Evolutionary conservation across 2,329 filamentous ascomycete genomes (phyloP), one percentile per base, ranked within the genome.

Genomic region (Talaromyces marneffei): DNA sequence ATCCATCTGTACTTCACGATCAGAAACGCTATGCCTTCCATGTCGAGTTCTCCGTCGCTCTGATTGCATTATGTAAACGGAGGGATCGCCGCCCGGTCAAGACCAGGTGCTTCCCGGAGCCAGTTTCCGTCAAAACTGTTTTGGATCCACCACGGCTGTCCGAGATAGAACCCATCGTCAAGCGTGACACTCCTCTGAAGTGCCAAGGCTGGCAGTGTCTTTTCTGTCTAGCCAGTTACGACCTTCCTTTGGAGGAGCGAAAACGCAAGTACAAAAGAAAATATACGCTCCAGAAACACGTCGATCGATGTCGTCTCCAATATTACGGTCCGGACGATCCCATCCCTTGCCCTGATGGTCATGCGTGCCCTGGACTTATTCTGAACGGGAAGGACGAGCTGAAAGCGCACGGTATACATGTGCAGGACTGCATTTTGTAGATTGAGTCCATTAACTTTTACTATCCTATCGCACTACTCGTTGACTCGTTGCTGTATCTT

Each of bases 211-310:
- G 44, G 44, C 31, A 61, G n/a, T 61, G 20, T 25, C 29, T 61
- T 18, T 61, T 61, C 29, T 61, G 29, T 61, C 20, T 61, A 33
- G 53, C 33, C 23, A 44, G 55, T 44, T 18, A 61, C n/a, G 39
- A 37, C 20, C 59, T 61, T 10, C 31, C 52, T 27, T 35, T 61
- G 31, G 40, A 62, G 18, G 46, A 56, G 5, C 40, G 29, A 39
- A 0, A 62, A 12, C n/a, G 40, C 46, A 14, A 40, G 33, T 55
- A 60, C 9, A 60, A 57, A 42, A 39, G 39, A 23, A 62, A 55
- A 60, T 62, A 54, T n/a, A 60, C 39, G 16, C 44, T 55, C 31
- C 57, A 59, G 61, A 59, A 60, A 37, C 27, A 62, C 12, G 20
- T 62, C 4, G 35, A 62, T 56, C 48, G 29, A 55, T 62, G 35